These are phyloP conservation scores for Colletotrichum camelliae DNA, from an alignment of 2,329 filamentous ascomycete species.

Conservation along the genomic window DNA sequence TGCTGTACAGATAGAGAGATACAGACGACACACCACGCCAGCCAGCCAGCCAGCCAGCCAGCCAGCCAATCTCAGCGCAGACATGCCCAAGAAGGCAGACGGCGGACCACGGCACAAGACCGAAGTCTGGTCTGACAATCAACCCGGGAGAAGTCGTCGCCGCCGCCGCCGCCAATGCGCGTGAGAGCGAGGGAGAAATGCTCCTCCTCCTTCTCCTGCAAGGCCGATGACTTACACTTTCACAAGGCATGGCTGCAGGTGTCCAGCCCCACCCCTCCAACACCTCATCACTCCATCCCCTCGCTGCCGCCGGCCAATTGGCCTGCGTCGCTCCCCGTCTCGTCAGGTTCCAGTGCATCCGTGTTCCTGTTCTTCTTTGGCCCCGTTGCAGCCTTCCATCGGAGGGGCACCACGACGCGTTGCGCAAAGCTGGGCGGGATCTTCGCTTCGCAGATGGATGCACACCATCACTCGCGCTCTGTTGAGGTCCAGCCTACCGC, in stretches of 20 bases:
- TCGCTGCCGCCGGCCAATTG: constrained; percentile 4
- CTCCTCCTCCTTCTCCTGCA: background rate
- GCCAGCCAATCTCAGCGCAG: background rate
- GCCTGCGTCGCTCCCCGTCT: background rate
- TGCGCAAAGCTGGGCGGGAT: background rate
- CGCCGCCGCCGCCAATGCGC: background rate
- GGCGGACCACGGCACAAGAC: background rate
- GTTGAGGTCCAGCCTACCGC: background rate
- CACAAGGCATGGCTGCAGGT: constrained; percentile 11
- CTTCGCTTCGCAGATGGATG: background rate
- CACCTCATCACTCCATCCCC: background rate
- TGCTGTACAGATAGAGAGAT: background rate
- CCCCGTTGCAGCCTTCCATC: background rate
- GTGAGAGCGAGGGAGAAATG: background rate
- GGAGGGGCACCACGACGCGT: background rate
- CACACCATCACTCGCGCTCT: background rate
- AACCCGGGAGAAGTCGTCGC: background rate
- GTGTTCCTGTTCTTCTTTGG: background rate
- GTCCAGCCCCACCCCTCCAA: background rate
- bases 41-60: background rate
- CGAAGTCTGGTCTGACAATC: background rate
- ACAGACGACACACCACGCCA: background rate
- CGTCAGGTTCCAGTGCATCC: constrained; percentile 9
- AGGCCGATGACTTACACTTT: constrained; percentile 4
- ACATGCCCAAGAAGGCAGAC: background rate